phyloP scores from a whole-genome alignment of 352 stramenopile species.

The Globisporangium echinulatum region DNA sequence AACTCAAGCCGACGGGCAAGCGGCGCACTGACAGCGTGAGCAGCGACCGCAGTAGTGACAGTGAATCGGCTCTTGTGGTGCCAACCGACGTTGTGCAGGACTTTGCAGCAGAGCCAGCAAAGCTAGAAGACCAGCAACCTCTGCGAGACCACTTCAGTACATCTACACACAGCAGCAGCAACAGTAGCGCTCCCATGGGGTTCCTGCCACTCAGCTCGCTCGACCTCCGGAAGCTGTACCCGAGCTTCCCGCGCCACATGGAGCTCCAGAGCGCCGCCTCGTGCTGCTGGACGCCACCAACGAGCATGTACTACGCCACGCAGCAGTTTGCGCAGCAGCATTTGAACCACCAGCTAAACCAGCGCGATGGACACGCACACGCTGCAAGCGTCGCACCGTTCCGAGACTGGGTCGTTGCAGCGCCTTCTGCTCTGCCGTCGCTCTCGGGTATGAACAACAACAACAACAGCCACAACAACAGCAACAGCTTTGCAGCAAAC shows the following conservation, averaged over 20 bases:
- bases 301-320: not conserved
- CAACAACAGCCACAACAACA: not conserved
- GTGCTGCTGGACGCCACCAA: slow-evolving; percentile 10
- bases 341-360: not conserved
- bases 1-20: too few species aligned
- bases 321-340: not conserved
- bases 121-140: too few species aligned
- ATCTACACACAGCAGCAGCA: slow-evolving; percentile 1
- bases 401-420: not conserved
- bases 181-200: slow-evolving; percentile 9
- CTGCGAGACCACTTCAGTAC: too few species aligned
- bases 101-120: too few species aligned
- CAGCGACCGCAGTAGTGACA: not conserved
- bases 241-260: slow-evolving; percentile 23
- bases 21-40: too few species aligned
- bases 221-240: slow-evolving; percentile 18
- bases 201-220: slow-evolving; percentile 15
- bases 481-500: not conserved
- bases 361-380: not conserved
- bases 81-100: too few species aligned
- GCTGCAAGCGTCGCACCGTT: not conserved
- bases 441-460: not conserved
- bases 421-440: not conserved
- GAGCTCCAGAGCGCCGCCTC: slow-evolving; percentile 16
- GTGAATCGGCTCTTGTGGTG: too few species aligned